Evolutionary conservation across 2,329 filamentous ascomycete species (phyloP).

Genomic region (Penicillium crustosum): DNA sequence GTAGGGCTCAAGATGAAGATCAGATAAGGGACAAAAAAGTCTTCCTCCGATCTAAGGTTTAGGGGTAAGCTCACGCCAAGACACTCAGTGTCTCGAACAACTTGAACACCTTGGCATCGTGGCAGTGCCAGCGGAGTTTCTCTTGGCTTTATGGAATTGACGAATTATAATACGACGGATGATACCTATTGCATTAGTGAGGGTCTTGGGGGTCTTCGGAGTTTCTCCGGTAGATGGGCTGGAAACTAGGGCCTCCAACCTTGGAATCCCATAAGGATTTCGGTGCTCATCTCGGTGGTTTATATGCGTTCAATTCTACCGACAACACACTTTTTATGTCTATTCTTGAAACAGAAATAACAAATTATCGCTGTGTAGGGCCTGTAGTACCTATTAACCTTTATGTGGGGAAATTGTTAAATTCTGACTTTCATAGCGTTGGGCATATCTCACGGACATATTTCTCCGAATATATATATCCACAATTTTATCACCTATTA

Average conservation of each 20-base stretch:
- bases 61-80: slow-evolving; percentile 1
- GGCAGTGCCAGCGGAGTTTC: neutral
- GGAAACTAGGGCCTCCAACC: neutral
- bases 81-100: neutral
- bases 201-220: neutral
- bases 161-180: neutral
- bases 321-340: too few species aligned
- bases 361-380: too few species aligned
- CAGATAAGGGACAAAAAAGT: slow-evolving; percentile 2
- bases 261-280: too few species aligned
- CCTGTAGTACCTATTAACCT: neutral
- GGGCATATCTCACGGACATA: too few species aligned
- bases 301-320: neutral
- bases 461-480: neutral
- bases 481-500: neutral
- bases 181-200: neutral
- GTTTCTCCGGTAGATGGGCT: neutral
- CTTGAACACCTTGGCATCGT: neutral
- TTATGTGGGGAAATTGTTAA: neutral
- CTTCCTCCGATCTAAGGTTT: neutral
- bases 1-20: neutral
- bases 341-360: too few species aligned
- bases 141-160: neutral
- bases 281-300: neutral
- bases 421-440: neutral